These are phyloP conservation scores for Rhazya stricta DNA, from an alignment of 257 asterid genomes.

Conservation along the genomic window DNA sequence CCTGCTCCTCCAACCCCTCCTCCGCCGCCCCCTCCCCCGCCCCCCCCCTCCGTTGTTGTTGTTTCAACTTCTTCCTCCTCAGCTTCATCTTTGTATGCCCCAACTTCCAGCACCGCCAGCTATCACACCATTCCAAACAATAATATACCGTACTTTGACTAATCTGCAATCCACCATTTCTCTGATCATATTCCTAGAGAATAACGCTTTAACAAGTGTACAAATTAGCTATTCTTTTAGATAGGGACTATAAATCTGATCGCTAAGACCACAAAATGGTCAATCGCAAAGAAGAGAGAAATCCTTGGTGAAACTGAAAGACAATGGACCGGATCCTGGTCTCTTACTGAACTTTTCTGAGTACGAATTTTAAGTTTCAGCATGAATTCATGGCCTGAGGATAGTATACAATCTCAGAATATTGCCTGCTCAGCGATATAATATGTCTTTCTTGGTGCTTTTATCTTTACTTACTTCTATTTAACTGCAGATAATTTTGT, in stretches of 20 bases:
- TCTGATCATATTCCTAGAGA: neutral
- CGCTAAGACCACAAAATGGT: neutral
- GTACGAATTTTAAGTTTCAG: neutral
- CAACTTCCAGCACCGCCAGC: constrained; percentile 48
- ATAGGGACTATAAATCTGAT: neutral
- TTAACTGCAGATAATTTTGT: neutral
- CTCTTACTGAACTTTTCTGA: neutral
- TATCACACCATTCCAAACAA: constrained; percentile 44
- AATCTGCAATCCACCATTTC: neutral
- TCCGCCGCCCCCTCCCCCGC: constrained; percentile 16
- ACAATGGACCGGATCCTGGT: neutral
- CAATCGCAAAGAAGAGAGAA: neutral
- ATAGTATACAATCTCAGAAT: neutral
- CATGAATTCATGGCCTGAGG: neutral
- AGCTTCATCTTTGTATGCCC: constrained; percentile 47
- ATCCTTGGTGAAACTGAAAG: neutral
- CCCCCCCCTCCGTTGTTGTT: constrained; percentile 30
- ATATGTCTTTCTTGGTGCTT: neutral
- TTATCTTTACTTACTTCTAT: neutral
- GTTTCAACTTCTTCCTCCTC: constrained; percentile 28
- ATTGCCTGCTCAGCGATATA: too few species aligned
- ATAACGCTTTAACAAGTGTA: constrained; percentile 3
- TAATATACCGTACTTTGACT: constrained; percentile 60
- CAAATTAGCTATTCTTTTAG: neutral
- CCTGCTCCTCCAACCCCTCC: constrained; percentile 40